These are phyloP conservation scores for Ilyonectria sp. DNA, from an alignment of 2,329 filamentous ascomycete species.

Conservation along the genomic window DNA sequence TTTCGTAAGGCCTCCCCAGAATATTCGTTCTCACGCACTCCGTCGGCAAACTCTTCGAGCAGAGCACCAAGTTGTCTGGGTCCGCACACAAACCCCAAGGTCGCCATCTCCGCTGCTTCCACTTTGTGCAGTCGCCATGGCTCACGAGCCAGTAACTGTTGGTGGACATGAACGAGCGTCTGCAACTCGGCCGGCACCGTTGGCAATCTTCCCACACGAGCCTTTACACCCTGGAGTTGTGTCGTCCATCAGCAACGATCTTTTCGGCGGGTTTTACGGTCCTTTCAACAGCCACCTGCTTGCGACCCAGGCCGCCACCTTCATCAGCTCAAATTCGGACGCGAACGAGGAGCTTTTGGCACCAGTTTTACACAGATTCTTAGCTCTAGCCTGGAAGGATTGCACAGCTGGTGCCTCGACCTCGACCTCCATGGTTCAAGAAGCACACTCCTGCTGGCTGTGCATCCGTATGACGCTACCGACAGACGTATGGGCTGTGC, in stretches of 20 bases:
- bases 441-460: slow-evolving; percentile 19
- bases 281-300: slow-evolving; percentile 3
- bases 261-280: slow-evolving; percentile 6
- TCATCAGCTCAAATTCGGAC: slow-evolving; percentile 15
- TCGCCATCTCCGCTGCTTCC: background rate
- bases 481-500: slow-evolving; percentile 5
- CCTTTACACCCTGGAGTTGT: background rate
- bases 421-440: background rate
- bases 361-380: slow-evolving; percentile 1
- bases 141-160: background rate
- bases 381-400: slow-evolving; percentile 7
- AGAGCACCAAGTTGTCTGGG: background rate
- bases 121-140: slow-evolving; percentile 4
- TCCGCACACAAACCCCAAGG: background rate
- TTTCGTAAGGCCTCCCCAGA: background rate
- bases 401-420: background rate
- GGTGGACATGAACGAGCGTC: slow-evolving; percentile 2
- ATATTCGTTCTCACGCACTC: background rate
- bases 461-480: slow-evolving; percentile 10
- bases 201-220: slow-evolving; percentile 16
- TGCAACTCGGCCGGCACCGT: slow-evolving; percentile 7
- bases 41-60: background rate
- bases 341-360: slow-evolving; percentile 6
- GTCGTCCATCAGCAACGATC: background rate
- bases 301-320: slow-evolving; percentile 6